phyloP scores from a whole-genome alignment of 306 rosid genomes.

The Gastrolobium bilobum region DNA sequence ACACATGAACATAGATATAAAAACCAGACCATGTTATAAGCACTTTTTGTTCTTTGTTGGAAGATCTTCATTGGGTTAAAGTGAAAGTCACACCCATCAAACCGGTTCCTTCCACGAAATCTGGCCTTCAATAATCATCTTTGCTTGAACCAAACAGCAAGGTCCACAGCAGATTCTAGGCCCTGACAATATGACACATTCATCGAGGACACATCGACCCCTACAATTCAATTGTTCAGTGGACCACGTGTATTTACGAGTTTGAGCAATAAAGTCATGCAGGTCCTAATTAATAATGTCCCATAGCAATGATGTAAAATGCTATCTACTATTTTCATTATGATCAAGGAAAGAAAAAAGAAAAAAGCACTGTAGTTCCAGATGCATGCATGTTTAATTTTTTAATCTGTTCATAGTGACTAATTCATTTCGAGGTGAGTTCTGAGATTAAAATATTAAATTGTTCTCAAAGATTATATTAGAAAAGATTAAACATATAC shows the following conservation, averaged over 20 bases:
- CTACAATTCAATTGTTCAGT: not conserved
- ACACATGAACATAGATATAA: not conserved
- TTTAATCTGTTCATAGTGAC: too few species aligned
- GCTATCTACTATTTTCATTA: constrained; percentile 26
- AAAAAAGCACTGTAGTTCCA: not conserved
- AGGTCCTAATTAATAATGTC: constrained; percentile 14
- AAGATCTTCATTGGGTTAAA: not conserved
- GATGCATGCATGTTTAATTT: not conserved
- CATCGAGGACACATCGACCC: not conserved
- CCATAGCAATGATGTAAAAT: constrained; percentile 43
- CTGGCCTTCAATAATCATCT: constrained; percentile 13
- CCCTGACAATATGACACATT: not conserved
- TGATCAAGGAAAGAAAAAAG: not conserved
- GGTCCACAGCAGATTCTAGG: not conserved
- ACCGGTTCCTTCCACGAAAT: not conserved
- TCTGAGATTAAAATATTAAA: too few species aligned
- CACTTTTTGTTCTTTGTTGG: constrained; percentile 25
- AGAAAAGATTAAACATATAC: too few species aligned
- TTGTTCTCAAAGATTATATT: too few species aligned
- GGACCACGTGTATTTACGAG: constrained; percentile 5
- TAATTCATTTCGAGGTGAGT: too few species aligned
- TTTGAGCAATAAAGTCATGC: constrained; percentile 9
- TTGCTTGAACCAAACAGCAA: not conserved
- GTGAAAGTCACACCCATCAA: not conserved
- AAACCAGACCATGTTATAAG: not conserved